phyloP scores from a whole-genome alignment of 306 rosid genomes.

The Cicer pinnatifidum region DNA sequence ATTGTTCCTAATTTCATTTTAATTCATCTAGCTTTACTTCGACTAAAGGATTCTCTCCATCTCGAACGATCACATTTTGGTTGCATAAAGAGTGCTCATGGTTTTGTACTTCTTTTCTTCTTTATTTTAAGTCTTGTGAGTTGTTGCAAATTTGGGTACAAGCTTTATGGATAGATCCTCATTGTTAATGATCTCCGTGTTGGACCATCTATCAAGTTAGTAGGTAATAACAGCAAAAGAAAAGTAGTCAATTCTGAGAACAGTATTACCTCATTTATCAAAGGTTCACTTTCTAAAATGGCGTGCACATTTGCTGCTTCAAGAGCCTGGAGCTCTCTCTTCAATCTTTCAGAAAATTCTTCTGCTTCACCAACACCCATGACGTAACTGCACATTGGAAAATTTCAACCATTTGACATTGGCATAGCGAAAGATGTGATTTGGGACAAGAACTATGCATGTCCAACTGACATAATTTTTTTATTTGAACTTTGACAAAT shows the following conservation, averaged over 20 bases:
- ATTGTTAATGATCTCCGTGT: background rate
- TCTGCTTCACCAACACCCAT: slow-evolving; percentile 98
- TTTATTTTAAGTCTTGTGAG: background rate
- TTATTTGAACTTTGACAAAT: slow-evolving; percentile 21
- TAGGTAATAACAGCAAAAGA: slow-evolving; percentile 34
- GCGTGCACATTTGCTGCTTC: slow-evolving; percentile 99
- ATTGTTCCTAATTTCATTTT: background rate
- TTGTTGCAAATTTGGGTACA: slow-evolving; percentile 6
- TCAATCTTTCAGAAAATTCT: slow-evolving; percentile 95
- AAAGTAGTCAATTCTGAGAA: slow-evolving; percentile 31
- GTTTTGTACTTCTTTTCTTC: slow-evolving; percentile 1
- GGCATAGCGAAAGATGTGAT: slow-evolving; percentile 34
- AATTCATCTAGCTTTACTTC: background rate
- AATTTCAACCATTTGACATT: slow-evolving; percentile 38
- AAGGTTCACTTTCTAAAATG: slow-evolving; percentile 90
- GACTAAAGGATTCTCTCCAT: background rate
- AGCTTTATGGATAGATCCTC: background rate
- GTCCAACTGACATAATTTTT: slow-evolving; percentile 4
- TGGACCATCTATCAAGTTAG: slow-evolving; percentile 1
- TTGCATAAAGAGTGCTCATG: background rate
- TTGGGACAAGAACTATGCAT: slow-evolving; percentile 19
- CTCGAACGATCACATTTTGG: background rate
- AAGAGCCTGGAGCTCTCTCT: slow-evolving; percentile 92
- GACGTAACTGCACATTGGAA: slow-evolving; percentile 70
- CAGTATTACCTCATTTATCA: slow-evolving; percentile 72